Evolutionary conservation across 2,329 filamentous ascomycete species (phyloP).

Genomic region (Macrophomina phaseolina): DNA sequence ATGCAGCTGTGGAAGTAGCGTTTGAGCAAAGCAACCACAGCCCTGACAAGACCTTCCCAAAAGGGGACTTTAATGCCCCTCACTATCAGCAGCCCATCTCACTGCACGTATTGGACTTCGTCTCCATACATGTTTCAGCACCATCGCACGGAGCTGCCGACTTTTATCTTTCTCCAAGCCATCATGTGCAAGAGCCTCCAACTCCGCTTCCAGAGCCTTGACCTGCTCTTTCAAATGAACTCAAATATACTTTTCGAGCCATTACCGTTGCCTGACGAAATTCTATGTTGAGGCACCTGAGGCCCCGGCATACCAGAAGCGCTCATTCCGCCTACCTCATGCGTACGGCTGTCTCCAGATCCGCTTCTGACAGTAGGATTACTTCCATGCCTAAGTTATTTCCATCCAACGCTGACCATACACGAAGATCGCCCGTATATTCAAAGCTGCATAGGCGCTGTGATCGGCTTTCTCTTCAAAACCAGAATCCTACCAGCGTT

Average conservation of each 20-base stretch:
- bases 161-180: constrained; percentile 4
- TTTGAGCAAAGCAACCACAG: neutral
- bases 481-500: neutral
- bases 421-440: neutral
- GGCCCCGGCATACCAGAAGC: no score
- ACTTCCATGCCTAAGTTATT: neutral
- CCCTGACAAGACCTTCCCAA: neutral
- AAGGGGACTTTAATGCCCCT: neutral
- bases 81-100: no score
- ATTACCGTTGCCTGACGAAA: no score
- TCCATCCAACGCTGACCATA: neutral
- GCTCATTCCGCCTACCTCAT: neutral
- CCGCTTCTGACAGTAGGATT: neutral
- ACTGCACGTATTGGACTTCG: no score
- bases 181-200: neutral
- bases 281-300: no score
- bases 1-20: neutral
- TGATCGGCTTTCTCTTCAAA: neutral
- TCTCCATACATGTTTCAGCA: neutral
- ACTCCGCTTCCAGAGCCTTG: neutral
- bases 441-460: neutral
- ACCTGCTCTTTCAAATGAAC: neutral
- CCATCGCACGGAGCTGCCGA: neutral
- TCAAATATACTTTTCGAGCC: neutral
- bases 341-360: neutral